phyloP scores from a whole-genome alignment of 331 rosid species.

The Quercus tomentella region DNA sequence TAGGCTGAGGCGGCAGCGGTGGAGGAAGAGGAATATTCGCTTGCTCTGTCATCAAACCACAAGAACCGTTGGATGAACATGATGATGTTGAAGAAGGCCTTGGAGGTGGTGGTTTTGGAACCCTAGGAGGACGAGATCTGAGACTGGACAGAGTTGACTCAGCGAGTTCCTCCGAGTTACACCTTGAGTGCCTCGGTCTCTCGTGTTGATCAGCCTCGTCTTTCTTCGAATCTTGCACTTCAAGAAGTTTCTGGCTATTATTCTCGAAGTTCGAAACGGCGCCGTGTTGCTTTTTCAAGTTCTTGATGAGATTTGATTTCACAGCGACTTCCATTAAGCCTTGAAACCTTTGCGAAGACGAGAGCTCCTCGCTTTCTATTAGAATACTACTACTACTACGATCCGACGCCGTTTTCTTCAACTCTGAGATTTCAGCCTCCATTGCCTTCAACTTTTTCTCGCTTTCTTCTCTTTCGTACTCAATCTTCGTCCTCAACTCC shows the following conservation, averaged over 20 bases:
- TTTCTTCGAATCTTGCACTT: conserved; percentile 46
- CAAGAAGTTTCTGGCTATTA: conserved; percentile 27
- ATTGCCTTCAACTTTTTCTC: conserved; percentile 38
- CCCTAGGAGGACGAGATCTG: conserved; percentile 81
- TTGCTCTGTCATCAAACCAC: not conserved
- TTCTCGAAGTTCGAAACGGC: conserved; percentile 25
- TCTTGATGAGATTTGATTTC: conserved; percentile 53
- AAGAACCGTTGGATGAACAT: conserved; percentile 9
- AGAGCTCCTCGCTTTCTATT: conserved; percentile 39
- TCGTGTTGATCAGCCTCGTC: conserved; percentile 47
- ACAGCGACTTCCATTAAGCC: conserved; percentile 49
- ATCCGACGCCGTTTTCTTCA: conserved; percentile 54
- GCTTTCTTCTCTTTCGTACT: conserved; percentile 41
- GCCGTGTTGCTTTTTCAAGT: conserved; percentile 48
- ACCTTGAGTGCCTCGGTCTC: conserved; percentile 55
- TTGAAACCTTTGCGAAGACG: conserved; percentile 66
- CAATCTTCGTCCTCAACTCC: conserved; percentile 28
- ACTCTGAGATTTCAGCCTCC: conserved; percentile 59
- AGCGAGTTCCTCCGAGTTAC: conserved; percentile 81
- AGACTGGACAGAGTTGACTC: conserved; percentile 43
- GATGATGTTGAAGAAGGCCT: conserved; percentile 35
- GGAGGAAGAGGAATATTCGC: not conserved
- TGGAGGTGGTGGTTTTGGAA: conserved; percentile 98
- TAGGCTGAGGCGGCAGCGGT: conserved; percentile 23
- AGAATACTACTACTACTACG: not conserved